A percentile compares a stretch with the other conserved stretches of the same genome.
Evolutionary conservation across 371 early-diverging fungal genomes (phyloP).

Genomic region (Lichtheimia hyalospora): DNA sequence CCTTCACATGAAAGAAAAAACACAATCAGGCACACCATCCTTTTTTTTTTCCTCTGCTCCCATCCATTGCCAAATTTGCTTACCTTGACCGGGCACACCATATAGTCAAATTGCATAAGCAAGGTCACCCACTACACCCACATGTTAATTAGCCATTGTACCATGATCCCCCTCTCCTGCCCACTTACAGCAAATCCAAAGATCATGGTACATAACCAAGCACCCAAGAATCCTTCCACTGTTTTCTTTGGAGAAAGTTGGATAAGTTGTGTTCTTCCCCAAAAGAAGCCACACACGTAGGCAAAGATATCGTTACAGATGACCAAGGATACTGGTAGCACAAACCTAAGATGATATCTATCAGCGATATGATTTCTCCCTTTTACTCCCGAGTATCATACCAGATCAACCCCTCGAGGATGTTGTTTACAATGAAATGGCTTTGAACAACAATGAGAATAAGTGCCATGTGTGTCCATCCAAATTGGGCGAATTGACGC

Average conservation of each 20-base stretch:
- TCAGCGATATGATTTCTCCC: too few relatives aligned
- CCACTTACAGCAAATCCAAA: slow-evolving; percentile 82
- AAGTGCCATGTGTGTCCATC: slow-evolving; percentile 95
- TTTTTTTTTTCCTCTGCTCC: neutral
- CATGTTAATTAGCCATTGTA: neutral
- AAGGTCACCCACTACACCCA: slow-evolving; percentile 34
- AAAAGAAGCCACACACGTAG: slow-evolving; percentile 95
- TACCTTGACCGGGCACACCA: slow-evolving; percentile 85
- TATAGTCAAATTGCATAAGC: slow-evolving; percentile 69
- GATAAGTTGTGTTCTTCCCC: slow-evolving; percentile 92
- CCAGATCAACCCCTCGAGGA: slow-evolving; percentile 97
- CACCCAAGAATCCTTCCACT: slow-evolving; percentile 98
- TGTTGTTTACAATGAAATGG: slow-evolving; percentile 94
- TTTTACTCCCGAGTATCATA: slow-evolving; percentile 22
- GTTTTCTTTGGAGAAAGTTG: slow-evolving; percentile 99
- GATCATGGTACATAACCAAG: slow-evolving; percentile 82
- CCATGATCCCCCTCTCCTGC: neutral
- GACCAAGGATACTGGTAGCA: slow-evolving; percentile 91
- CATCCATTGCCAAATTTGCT: neutral
- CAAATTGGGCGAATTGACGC: slow-evolving; percentile 93
- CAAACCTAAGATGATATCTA: slow-evolving; percentile 45
- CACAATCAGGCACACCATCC: neutral
- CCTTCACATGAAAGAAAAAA: slow-evolving; percentile 17
- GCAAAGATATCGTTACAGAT: slow-evolving; percentile 98
- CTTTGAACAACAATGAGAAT: slow-evolving; percentile 86